These are phyloP conservation scores for Metrosideros polymorpha DNA, from an alignment of 441 rosid genomes.

Conservation along the genomic window DNA sequence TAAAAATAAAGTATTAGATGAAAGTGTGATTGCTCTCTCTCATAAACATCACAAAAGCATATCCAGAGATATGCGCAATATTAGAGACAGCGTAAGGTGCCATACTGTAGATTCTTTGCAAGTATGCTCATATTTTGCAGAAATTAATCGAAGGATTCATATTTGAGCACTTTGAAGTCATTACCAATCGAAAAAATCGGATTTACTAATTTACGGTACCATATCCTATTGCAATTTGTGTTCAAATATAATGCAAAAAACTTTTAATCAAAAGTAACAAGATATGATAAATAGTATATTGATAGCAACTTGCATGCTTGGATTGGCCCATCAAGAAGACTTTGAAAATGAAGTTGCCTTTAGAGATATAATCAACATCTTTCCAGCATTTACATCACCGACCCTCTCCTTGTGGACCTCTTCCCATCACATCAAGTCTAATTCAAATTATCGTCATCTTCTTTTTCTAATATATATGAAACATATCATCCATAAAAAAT, in stretches of 20 bases:
- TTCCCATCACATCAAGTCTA: not conserved
- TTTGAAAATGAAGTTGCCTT: not conserved
- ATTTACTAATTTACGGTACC: not conserved
- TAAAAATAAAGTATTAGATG: too few relatives aligned
- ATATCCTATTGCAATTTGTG: not conserved
- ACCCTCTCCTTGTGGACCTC: not conserved
- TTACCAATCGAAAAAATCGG: too few relatives aligned
- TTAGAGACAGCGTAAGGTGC: not conserved
- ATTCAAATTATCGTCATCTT: not conserved
- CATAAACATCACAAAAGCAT: not conserved
- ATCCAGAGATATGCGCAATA: not conserved
- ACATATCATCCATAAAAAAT: not conserved
- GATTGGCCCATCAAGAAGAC: not conserved
- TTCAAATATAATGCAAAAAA: not conserved
- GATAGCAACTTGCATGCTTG: not conserved
- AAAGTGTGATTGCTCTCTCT: not conserved
- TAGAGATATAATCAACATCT: not conserved
- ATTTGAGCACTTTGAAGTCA: too few relatives aligned
- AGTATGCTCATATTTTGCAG: not conserved
- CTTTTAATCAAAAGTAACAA: not conserved
- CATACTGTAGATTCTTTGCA: not conserved
- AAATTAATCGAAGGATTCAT: not conserved
- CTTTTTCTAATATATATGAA: not conserved
- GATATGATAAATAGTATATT: not conserved
- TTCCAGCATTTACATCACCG: not conserved